Evolutionary conservation across 2,329 filamentous ascomycete species (phyloP).

Genomic region (Venturia carpophila): DNA sequence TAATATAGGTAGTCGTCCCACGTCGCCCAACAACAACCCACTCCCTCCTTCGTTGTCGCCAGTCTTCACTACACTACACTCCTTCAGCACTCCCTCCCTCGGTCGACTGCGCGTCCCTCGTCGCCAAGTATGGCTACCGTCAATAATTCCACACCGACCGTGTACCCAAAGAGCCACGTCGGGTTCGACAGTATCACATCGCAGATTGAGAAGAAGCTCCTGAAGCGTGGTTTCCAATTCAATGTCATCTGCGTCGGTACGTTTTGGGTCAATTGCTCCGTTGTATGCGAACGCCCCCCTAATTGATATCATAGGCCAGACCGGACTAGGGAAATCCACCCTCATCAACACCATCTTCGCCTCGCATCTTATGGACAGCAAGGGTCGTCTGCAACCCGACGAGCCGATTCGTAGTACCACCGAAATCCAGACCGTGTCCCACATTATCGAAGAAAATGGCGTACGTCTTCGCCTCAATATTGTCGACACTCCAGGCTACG

Average conservation of each 20-base stretch:
- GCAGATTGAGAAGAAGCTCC: slow-evolving; percentile 98
- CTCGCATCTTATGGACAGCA: slow-evolving; percentile 97
- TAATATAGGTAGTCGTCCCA: background rate
- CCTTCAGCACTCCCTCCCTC: background rate
- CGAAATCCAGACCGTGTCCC: slow-evolving; percentile 95
- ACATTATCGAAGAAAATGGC: slow-evolving; percentile 99
- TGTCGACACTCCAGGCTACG: slow-evolving; percentile 96
- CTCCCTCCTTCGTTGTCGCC: slow-evolving; percentile 23
- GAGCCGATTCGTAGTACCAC: slow-evolving; percentile 93
- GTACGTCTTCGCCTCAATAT: slow-evolving; percentile 97
- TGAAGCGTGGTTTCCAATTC: slow-evolving; percentile 99
- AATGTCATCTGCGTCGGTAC: slow-evolving; percentile 98
- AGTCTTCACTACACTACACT: background rate
- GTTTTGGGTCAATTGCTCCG: slow-evolving; percentile 30
- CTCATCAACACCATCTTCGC: slow-evolving; percentile 99
- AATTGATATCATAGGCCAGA: slow-evolving; percentile 63
- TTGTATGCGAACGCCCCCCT: slow-evolving; percentile 26
- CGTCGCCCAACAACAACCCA: slow-evolving; percentile 18
- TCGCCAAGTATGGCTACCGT: slow-evolving; percentile 52
- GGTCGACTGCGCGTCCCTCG: background rate
- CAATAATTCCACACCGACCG: slow-evolving; percentile 50
- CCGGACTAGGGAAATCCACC: slow-evolving; percentile 96
- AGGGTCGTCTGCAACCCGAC: slow-evolving; percentile 86
- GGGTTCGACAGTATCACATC: slow-evolving; percentile 99
- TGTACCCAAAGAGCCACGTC: slow-evolving; percentile 94